Conservation (phyloP, 2,329 filamentous ascomycete species). For the Cordyceps tenuipes region DNA sequence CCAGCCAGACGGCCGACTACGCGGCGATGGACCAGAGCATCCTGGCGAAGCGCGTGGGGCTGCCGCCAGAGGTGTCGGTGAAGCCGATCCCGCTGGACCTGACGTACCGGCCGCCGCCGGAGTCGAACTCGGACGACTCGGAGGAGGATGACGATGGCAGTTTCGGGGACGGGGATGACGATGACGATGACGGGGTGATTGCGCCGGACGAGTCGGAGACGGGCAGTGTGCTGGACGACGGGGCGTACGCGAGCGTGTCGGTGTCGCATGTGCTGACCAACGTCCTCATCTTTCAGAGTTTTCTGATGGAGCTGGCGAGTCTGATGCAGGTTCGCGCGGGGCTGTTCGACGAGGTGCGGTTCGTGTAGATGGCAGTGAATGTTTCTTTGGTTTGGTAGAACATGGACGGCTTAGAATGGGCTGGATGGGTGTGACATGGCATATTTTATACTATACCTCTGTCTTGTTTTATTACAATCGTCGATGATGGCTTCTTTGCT, state of each 20-base stretch:
- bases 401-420: too few species aligned
- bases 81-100: slow-evolving; percentile 41
- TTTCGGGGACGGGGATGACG: slow-evolving; percentile 10
- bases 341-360: slow-evolving; percentile 68
- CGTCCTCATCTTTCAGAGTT: slow-evolving; percentile 69
- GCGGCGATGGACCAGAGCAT: slow-evolving; percentile 57
- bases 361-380: slow-evolving; percentile 24
- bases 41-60: slow-evolving; percentile 44
- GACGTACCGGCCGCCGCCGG: slow-evolving; percentile 13
- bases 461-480: too few species aligned
- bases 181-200: slow-evolving; percentile 14
- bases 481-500: too few species aligned
- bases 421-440: too few species aligned
- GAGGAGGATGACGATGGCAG: slow-evolving; percentile 16
- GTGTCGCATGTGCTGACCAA: slow-evolving; percentile 76
- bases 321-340: slow-evolving; percentile 66
- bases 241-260: slow-evolving; percentile 42
- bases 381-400: too few species aligned
- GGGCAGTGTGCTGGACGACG: slow-evolving; percentile 17
- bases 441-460: too few species aligned
- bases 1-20: slow-evolving; percentile 50
- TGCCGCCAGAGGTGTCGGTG: slow-evolving; percentile 36
- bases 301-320: slow-evolving; percentile 67
- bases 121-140: slow-evolving; percentile 4
- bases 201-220: slow-evolving; percentile 19